These are phyloP conservation scores for Collybia sordida DNA, from an alignment of 768 basidiomycete species.

Conservation along the genomic window DNA sequence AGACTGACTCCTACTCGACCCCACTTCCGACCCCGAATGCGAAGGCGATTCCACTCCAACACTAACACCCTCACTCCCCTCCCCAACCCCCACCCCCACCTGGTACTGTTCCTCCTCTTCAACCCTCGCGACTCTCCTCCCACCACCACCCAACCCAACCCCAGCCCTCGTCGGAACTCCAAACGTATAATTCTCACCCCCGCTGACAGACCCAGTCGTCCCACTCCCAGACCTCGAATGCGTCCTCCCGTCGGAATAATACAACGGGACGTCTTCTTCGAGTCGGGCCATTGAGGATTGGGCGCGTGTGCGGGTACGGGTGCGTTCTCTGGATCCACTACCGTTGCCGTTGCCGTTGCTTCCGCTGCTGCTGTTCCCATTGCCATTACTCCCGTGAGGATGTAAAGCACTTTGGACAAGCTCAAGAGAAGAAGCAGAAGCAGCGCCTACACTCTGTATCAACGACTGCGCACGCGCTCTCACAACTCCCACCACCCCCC, in stretches of 20 bases:
- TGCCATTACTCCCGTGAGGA: too few species aligned
- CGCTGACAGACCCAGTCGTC: constrained; percentile 31
- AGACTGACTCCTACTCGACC: too few species aligned
- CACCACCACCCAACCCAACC: too few species aligned
- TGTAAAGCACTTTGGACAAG: constrained; percentile 47
- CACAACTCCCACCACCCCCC: too few species aligned
- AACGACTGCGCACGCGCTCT: constrained; percentile 66
- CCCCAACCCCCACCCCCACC: too few species aligned
- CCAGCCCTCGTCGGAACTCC: constrained; percentile 57
- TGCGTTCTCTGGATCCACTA: too few species aligned
- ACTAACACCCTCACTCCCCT: too few species aligned
- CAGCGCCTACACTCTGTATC: constrained; percentile 62
- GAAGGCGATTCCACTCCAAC: constrained; percentile 4
- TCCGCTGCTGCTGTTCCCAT: too few species aligned
- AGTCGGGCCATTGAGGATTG: constrained; percentile 71
- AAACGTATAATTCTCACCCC: constrained; percentile 73
- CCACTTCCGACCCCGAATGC: constrained; percentile 10
- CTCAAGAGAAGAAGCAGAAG: constrained; percentile 61
- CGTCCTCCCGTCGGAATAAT: constrained; percentile 34
- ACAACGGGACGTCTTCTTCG: constrained; percentile 51
- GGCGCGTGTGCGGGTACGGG: constrained; percentile 51
- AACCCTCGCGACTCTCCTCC: too few species aligned
- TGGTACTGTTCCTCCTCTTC: constrained; percentile 21
- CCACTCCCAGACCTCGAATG: constrained; percentile 54
- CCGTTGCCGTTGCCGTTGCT: too few species aligned